Evolutionary conservation across 2,329 filamentous ascomycete genomes (phyloP).

Genomic region (Diaporthe caulivora): DNA sequence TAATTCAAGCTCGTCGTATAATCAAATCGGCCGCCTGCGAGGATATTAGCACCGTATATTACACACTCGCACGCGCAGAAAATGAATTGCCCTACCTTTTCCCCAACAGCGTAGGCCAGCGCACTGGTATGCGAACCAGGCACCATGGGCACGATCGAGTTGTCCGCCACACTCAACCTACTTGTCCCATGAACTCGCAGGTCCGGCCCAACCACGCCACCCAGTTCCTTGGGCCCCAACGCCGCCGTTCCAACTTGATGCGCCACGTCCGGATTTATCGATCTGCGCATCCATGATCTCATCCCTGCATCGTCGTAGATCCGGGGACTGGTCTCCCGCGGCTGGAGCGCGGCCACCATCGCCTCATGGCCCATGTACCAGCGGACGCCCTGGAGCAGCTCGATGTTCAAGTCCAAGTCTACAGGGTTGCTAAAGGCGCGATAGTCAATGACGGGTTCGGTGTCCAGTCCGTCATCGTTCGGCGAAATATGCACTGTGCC

Average conservation of each 20-base stretch:
- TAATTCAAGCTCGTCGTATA: slow-evolving; percentile 8
- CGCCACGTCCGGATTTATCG: slow-evolving; percentile 14
- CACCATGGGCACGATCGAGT: slow-evolving; percentile 33
- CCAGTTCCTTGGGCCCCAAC: slow-evolving; percentile 27
- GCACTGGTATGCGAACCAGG: slow-evolving; percentile 33
- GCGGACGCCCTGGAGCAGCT: slow-evolving; percentile 53
- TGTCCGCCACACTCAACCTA: slow-evolving; percentile 31
- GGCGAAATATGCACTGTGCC: slow-evolving; percentile 43
- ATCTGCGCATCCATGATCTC: slow-evolving; percentile 6
- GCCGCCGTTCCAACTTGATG: slow-evolving; percentile 28
- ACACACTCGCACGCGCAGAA: neutral
- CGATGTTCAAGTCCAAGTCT: slow-evolving; percentile 53
- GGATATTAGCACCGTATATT: neutral
- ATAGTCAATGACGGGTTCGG: slow-evolving; percentile 54
- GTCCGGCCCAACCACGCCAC: slow-evolving; percentile 33
- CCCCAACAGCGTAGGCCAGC: slow-evolving; percentile 30
- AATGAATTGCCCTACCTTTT: slow-evolving; percentile 13
- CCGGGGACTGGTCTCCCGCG: slow-evolving; percentile 4
- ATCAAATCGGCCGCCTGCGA: slow-evolving; percentile 12
- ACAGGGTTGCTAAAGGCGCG: slow-evolving; percentile 54
- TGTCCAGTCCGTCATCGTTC: slow-evolving; percentile 49
- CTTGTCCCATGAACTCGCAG: slow-evolving; percentile 30
- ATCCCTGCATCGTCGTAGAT: slow-evolving; percentile 24
- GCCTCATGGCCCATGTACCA: slow-evolving; percentile 43
- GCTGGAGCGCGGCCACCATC: slow-evolving; percentile 22